phyloP scores from a whole-genome alignment of 148 eudicot species.

The Chenopodium formosanum region DNA sequence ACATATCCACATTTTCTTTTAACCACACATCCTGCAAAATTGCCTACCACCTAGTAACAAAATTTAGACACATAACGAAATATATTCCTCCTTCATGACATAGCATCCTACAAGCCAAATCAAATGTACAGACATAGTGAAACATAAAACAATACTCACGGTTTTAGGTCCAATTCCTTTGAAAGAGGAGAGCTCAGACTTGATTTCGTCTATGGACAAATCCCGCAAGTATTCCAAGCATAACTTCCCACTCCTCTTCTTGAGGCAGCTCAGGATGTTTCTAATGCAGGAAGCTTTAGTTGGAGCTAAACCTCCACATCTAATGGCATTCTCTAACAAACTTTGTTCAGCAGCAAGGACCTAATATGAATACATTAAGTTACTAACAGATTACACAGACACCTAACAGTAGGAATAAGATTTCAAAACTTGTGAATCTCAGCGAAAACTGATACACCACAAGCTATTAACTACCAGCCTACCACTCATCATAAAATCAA shows the following conservation, averaged over 20 bases:
- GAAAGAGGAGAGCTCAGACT: constrained; percentile 73
- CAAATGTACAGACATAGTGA: background rate
- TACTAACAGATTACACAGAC: background rate
- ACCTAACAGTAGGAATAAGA: background rate
- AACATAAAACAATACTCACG: constrained; percentile 33
- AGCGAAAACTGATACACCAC: background rate
- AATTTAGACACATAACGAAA: background rate
- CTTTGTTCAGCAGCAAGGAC: constrained; percentile 70
- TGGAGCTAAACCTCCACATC: constrained; percentile 90
- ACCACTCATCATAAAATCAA: background rate
- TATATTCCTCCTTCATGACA: background rate
- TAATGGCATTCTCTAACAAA: constrained; percentile 68
- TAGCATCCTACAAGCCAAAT: background rate
- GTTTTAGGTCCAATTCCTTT: constrained; percentile 96
- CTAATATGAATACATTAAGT: constrained; percentile 31
- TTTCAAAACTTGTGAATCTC: background rate
- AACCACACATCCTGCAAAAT: background rate
- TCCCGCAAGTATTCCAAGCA: constrained; percentile 80
- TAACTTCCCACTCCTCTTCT: constrained; percentile 60
- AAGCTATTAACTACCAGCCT: background rate
- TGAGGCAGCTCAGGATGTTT: constrained; percentile 56
- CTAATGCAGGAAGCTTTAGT: constrained; percentile 78
- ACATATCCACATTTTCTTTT: background rate
- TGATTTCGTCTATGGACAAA: constrained; percentile 63
- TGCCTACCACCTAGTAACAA: background rate